Evolutionary conservation across 768 basidiomycete genomes (phyloP).

Genomic region (Pleurotus tuber-regium): DNA sequence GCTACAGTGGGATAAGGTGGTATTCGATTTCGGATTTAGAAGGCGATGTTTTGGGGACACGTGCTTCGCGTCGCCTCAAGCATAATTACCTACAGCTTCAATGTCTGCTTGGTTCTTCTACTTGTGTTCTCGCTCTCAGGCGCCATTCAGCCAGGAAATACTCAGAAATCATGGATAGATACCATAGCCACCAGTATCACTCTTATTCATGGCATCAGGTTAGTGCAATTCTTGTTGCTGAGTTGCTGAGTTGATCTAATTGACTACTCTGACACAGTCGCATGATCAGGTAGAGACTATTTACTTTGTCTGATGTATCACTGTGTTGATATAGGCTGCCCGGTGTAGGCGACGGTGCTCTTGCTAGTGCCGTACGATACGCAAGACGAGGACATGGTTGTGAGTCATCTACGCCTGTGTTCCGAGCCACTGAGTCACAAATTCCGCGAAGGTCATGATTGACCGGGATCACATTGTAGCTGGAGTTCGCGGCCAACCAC

Average conservation of each 20-base stretch:
- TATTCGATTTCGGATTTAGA: neutral
- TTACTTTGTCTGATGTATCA: conserved; percentile 18
- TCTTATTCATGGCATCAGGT: conserved; percentile 90
- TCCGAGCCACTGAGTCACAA: conserved; percentile 6
- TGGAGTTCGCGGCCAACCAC: conserved; percentile 65
- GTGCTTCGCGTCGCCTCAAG: conserved; percentile 2
- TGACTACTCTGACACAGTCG: conserved; percentile 46
- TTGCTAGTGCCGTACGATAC: conserved; percentile 72
- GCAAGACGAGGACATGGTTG: conserved; percentile 68
- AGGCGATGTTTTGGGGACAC: conserved; percentile 10
- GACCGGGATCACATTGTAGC: conserved; percentile 72
- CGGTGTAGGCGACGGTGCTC: conserved; percentile 68
- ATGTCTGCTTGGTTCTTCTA: conserved; percentile 6
- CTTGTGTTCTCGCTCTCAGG: conserved; percentile 10
- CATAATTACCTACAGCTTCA: neutral
- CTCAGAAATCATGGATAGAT: conserved; percentile 33
- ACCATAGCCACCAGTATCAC: conserved; percentile 37
- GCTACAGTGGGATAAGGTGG: neutral
- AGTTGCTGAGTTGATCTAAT: conserved; percentile 15
- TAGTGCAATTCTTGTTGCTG: conserved; percentile 20
- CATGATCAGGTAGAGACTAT: conserved; percentile 72
- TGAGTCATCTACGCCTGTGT: conserved; percentile 28
- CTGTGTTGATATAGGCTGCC: too few relatives aligned
- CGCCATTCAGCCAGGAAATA: neutral
- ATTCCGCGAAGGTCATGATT: conserved; percentile 55